Percentiles rank a stretch among this genome's conserved stretches.
Conservation (phyloP, 2,329 filamentous ascomycete genomes). For the Fulvia fulva region DNA sequence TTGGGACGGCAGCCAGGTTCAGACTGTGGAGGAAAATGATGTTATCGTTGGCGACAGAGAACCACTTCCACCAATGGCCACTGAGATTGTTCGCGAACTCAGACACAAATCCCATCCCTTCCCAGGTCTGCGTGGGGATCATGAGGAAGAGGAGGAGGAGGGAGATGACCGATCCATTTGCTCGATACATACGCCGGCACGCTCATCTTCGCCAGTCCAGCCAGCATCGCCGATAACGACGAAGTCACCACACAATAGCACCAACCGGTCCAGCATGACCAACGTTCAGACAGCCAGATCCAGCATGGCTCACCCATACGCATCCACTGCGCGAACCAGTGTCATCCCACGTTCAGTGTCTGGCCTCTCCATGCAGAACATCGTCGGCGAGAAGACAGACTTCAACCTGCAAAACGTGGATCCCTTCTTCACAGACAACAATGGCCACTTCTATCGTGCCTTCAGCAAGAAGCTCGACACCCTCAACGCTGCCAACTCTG, state of each 20-base stretch:
- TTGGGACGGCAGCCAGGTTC: conserved; percentile 1
- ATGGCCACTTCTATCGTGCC: conserved; percentile 54
- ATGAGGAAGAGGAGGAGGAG: neutral
- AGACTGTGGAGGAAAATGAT: neutral
- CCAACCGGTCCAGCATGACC: neutral
- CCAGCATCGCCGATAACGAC: neutral
- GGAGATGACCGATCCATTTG: conserved; percentile 4
- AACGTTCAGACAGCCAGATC: neutral
- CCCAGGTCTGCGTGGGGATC: neutral
- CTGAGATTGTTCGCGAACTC: conserved; percentile 5
- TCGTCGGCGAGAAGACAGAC: conserved; percentile 55
- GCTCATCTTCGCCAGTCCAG: conserved; percentile 1
- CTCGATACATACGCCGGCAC: conserved; percentile 5
- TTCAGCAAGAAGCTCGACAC: conserved; percentile 54
- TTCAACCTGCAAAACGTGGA: conserved; percentile 24
- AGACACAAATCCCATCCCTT: conserved; percentile 1
- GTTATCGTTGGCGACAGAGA: conserved; percentile 5
- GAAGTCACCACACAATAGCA: neutral
- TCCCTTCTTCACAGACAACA: conserved; percentile 59
- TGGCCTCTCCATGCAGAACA: conserved; percentile 49
- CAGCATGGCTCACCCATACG: neutral
- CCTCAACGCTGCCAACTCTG: conserved; percentile 54
- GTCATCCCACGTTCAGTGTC: conserved; percentile 5
- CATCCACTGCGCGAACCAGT: neutral
- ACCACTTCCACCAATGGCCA: conserved; percentile 8